These are phyloP conservation scores for Neopestalotiopsis sp. DNA, from an alignment of 2,329 filamentous ascomycete genomes.

Conservation along the genomic window DNA sequence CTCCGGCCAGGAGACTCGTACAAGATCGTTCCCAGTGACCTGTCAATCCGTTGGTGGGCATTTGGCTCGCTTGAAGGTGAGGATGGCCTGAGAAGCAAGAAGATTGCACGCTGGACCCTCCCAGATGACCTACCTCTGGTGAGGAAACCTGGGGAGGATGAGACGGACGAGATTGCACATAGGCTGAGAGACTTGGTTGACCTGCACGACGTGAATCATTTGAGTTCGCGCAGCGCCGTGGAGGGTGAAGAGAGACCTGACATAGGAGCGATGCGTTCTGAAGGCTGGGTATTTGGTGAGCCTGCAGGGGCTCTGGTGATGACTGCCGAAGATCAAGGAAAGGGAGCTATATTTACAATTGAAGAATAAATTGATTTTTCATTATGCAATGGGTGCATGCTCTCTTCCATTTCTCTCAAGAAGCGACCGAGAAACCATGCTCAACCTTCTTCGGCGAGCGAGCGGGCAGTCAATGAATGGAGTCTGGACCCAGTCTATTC, in stretches of 20 bases:
- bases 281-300: not conserved
- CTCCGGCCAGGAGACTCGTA: constrained; percentile 14
- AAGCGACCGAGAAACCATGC: no score
- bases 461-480: no score
- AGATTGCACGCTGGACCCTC: not conserved
- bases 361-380: not conserved
- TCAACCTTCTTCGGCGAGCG: no score
- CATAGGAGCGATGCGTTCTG: not conserved
- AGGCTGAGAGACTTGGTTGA: constrained; percentile 14
- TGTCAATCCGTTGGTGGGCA: not conserved
- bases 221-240: constrained; percentile 9
- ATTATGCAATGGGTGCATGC: no score
- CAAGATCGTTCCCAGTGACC: not conserved
- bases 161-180: constrained; percentile 11
- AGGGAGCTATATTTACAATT: not conserved
- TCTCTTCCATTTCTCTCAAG: no score
- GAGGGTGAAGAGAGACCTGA: constrained; percentile 11
- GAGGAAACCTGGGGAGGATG: not conserved
- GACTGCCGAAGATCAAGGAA: not conserved
- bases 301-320: not conserved
- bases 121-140: constrained; percentile 5
- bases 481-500: no score
- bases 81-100: not conserved
- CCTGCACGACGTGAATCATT: constrained; percentile 9
- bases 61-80: not conserved